phyloP scores from a whole-genome alignment of 2,329 filamentous ascomycete genomes.

The Exophiala sp. region DNA sequence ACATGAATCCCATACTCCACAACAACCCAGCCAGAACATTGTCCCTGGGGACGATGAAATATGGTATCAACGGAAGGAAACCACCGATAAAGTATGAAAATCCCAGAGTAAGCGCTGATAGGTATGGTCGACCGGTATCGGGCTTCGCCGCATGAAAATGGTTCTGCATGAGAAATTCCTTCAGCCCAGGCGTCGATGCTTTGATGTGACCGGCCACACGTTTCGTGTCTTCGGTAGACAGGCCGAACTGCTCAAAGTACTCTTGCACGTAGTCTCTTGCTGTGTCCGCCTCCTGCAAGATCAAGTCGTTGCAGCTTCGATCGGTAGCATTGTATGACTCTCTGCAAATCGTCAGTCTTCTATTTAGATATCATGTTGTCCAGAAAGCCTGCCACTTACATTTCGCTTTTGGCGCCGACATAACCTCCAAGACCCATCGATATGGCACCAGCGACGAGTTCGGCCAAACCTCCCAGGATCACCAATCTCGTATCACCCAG shows the following conservation, averaged over 20 bases:
- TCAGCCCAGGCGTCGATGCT: conserved; percentile 17
- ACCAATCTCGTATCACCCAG: conserved; percentile 64
- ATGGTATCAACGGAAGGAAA: conserved; percentile 51
- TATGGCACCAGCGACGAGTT: conserved; percentile 72
- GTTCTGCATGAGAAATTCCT: conserved; percentile 24
- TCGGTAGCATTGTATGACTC: conserved; percentile 22
- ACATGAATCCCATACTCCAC: conserved; percentile 52
- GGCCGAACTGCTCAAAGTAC: conserved; percentile 50
- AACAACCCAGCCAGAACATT: conserved; percentile 42
- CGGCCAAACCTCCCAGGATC: conserved; percentile 69
- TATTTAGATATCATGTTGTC: neutral
- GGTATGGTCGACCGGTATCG: conserved; percentile 40
- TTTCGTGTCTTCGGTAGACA: conserved; percentile 37
- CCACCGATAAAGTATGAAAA: conserved; percentile 38
- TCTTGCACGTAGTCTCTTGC: conserved; percentile 46
- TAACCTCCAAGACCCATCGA: conserved; percentile 76
- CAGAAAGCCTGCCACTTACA: conserved; percentile 30
- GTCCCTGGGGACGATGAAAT: conserved; percentile 41
- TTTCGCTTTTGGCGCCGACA: conserved; percentile 57
- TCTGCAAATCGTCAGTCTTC: conserved; percentile 11
- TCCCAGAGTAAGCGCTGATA: conserved; percentile 41
- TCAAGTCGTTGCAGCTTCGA: conserved; percentile 30
- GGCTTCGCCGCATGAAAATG: conserved; percentile 21
- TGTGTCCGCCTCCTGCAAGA: conserved; percentile 42
- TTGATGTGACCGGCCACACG: conserved; percentile 23